Base-by-base conservation (phyloP, 441 rosid species). In the Jatropha podagrica region DNA sequence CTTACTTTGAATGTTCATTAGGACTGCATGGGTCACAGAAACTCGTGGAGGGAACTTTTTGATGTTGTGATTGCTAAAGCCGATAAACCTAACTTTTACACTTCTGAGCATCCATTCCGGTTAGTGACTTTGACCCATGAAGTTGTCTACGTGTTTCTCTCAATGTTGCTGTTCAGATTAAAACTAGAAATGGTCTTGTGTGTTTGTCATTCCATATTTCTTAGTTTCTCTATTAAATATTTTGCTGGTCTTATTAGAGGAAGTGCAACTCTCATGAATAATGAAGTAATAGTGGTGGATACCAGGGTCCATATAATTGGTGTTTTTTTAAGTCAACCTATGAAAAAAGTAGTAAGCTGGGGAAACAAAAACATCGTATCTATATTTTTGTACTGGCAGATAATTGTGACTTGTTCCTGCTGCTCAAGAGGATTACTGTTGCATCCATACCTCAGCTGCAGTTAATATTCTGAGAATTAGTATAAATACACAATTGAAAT, bases 51-150 rank as follows among this genome's bases (percentile, higher is more conserved):
- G 78, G 97, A 93, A 44, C 98, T 96, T 79, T 96, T 96, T 56
- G 98, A 93, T 85, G 99, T 96, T 73, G 97, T 94, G 71, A 96
- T 96, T 84, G 99, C 96, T 56, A 89, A 96, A 88, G 98, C 99
- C 51, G 92, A 92, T 82, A 93, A 96, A 82, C 99, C 97, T 65
- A 96, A 92, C 2, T 93, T 96, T 81, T 96, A 96, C 81, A 94
- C 97, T 77, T 96, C 98, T 75, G 99, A 96, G 86, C 97, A 88
- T 77, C 97, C 97, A 38, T 96, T 96, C 82, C 97, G 99, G 99
- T 96, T 79, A 62, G 92, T 80, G 64, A 77, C 69, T 64, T 52
- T 76, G 55, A 49, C 52, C 48, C 72, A 7, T 67, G 74, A 44
- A 77, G 55, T 76, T 71, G 56, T 68, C 46, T 75, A 27, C 60